Evolutionary conservation across 1,139 yeast species (phyloP), one percentile per base, ranked within the genome.

Genomic region (Chernovozyma aurita): DNA sequence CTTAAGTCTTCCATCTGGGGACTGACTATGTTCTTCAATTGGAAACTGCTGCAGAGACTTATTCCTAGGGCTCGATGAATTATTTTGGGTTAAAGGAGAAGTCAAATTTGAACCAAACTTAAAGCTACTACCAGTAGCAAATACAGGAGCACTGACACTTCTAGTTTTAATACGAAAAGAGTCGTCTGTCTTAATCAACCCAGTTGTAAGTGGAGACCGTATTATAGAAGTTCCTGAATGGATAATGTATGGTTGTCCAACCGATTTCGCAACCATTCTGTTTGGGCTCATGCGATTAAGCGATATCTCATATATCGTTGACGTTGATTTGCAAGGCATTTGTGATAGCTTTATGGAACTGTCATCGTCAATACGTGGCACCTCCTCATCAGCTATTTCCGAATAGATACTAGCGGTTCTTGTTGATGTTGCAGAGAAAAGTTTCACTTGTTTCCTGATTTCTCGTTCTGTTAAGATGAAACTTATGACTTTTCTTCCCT

Each of bases 111-210:
- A n/a, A n/a, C n/a, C n/a, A n/a, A n/a, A n/a, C n/a, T n/a, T n/a
- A n/a, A n/a, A n/a, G n/a, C n/a, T n/a, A n/a, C 15, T 11, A 28
- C 12, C 7, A 9, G 20, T 8, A 11, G 20, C 30, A 13, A 34
- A 31, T 16, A 30, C 29, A 7, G 37, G 37, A 5, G 37, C 37
- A 26, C 37, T 34, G 15, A 30, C 20, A 21, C 37, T 34, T 14
- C 37, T 30, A n/a, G 5, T 22, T 20, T 21, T 33, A 4, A 8
- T 12, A 4, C 29, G 34, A 13, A 33, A 16, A 28, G 30, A 17
- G 18, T 28, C 12, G 24, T 7, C n/a, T 26, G 30, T n/a, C 18
- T 20, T 9, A 34, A 16, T n/a, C 32, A 34, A 16, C 9, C 32
- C 36, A 17, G 14, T 22, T 16, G 16, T 34, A 5, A 31, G 28